Base-by-base conservation (phyloP, 2,329 filamentous ascomycete genomes). In the Fusarium pseudograminearum region DNA sequence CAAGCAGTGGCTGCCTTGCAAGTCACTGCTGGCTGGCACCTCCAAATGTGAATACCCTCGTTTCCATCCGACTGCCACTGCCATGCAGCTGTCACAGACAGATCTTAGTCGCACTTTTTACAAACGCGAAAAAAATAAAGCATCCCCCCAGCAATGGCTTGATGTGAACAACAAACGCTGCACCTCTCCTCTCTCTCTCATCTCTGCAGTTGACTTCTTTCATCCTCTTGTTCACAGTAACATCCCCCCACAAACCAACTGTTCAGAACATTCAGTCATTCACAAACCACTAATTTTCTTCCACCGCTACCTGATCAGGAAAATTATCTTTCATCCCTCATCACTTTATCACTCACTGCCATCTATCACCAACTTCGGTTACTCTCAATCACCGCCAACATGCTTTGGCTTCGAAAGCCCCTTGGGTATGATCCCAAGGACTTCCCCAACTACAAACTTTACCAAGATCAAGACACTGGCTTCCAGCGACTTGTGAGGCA, bases 371-470 rank as follows among this genome's bases (percentile, higher is more conserved):
- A 16, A 46, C 28, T 31, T 31, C 44, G 28, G 44, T 31, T 30
- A 31, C 44, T 18, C 14, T 34, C 30, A 20, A 41, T 36, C 33
- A 41, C 18, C 48, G 47, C 48, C 53, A 61, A 20, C 11, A 65
- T 69, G 54, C 38, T 70, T 45, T 61, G 42, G 55, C 31, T 38
- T 9, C 44, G 61, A 28, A 36, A 51, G 14, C 47, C 22, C 34
- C 66, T 50, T 20, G 33, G 47, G 10, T 70, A 70, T 33, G 67
- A 70, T 40, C 67, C 63, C 20, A 69, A 68, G 26, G 55, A 70
- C 8, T 70, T 57, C 28, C 67, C 67, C 16, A 57, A 60, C 50
- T 70, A 70, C 31, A 50, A 41, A 7, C 46, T 54, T 52, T 67
- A 67, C 34, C 63, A 65, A 7, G 22, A 61, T 42, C 63, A 56